Evolutionary conservation across 2,329 filamentous ascomycete genomes (phyloP).

Genomic region (Fusarium lateritium): DNA sequence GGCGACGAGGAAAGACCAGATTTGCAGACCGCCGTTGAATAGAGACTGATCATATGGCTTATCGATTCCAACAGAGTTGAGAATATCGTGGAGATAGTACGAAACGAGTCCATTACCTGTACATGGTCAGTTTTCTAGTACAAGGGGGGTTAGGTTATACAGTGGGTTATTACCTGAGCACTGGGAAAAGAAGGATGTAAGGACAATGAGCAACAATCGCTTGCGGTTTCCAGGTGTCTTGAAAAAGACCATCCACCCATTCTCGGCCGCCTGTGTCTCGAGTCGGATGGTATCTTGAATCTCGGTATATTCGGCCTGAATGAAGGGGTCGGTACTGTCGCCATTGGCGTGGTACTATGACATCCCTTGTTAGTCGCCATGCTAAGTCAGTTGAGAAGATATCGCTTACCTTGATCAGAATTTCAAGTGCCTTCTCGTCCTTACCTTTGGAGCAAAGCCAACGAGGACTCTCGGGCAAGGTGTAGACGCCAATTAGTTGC

Average conservation of each 20-base stretch:
- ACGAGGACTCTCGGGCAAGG: constrained; percentile 38
- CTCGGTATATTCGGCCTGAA: constrained; percentile 35
- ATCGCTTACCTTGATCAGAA: constrained; percentile 19
- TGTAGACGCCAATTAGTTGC: constrained; percentile 32
- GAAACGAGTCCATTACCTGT: constrained; percentile 38
- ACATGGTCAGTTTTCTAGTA: neutral
- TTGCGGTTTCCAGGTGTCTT: constrained; percentile 39
- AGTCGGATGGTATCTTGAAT: constrained; percentile 35
- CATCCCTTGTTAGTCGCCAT: too few species aligned
- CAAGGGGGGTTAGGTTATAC: neutral
- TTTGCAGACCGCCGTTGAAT: constrained; percentile 40
- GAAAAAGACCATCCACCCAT: constrained; percentile 32
- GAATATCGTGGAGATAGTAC: constrained; percentile 38
- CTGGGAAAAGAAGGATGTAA: constrained; percentile 35
- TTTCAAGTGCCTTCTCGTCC: constrained; percentile 30
- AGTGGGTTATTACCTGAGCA: constrained; percentile 3
- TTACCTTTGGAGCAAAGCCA: constrained; percentile 37
- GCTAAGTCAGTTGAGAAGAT: too few species aligned
- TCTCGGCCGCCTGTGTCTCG: constrained; percentile 27
- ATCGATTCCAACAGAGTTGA: constrained; percentile 39
- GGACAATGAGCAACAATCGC: constrained; percentile 34
- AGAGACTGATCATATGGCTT: neutral
- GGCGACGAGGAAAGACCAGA: constrained; percentile 42
- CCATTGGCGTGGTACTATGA: constrained; percentile 36
- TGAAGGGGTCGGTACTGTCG: constrained; percentile 30